These are phyloP conservation scores for Aaosphaeria pasadenensis DNA, from an alignment of 2,329 filamentous ascomycete species.

Conservation along the genomic window DNA sequence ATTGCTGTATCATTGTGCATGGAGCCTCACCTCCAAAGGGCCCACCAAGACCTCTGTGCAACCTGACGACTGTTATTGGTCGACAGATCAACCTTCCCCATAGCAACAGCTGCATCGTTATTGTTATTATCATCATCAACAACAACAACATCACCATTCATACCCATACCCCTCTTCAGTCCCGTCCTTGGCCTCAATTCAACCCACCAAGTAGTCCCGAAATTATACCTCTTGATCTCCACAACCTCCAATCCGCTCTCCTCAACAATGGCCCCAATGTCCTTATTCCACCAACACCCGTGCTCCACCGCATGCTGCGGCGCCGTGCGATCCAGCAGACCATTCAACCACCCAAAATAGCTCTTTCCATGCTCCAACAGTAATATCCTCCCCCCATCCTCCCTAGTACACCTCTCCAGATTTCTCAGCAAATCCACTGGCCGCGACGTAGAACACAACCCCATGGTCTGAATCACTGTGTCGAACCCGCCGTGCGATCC, in stretches of 20 bases:
- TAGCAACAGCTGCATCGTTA: neutral
- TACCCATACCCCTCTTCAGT: conserved; percentile 2
- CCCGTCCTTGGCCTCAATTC: conserved; percentile 44
- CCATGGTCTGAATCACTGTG: conserved; percentile 52
- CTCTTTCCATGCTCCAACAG: conserved; percentile 51
- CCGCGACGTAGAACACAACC: conserved; percentile 47
- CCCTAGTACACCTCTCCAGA: conserved; percentile 42
- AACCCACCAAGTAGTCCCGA: conserved; percentile 50
- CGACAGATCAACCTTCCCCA: conserved; percentile 13
- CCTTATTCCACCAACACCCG: conserved; percentile 54
- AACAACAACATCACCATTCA: neutral
- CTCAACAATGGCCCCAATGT: conserved; percentile 48
- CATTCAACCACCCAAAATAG: conserved; percentile 48
- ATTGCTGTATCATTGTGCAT: too few species aligned
- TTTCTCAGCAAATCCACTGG: conserved; percentile 45
- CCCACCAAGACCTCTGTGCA: conserved; percentile 32
- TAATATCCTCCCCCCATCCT: conserved; percentile 43
- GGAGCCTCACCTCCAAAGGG: conserved; percentile 28
- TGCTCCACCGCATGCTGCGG: conserved; percentile 47
- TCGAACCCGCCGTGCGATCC: conserved; percentile 43
- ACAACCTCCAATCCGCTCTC: conserved; percentile 49
- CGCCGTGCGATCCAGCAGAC: conserved; percentile 44
- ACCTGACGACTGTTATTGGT: conserved; percentile 11
- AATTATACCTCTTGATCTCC: conserved; percentile 43
- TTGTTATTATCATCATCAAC: neutral